These are phyloP conservation scores for Mortierella sp. DNA, from an alignment of 371 early-diverging fungal species.

Conservation along the genomic window DNA sequence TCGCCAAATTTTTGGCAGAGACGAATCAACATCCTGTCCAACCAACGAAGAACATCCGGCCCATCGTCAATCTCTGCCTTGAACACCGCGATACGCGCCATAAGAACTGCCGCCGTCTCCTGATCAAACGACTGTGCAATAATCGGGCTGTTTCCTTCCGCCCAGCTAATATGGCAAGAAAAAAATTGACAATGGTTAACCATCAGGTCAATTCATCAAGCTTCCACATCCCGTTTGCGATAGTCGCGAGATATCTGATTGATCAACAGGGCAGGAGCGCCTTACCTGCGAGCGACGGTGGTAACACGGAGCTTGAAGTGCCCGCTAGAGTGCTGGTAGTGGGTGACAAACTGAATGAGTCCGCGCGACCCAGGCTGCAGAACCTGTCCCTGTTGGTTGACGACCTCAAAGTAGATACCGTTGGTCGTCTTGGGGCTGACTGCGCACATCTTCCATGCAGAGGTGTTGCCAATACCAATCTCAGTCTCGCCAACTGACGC, in stretches of 20 bases:
- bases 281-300: constrained; percentile 87
- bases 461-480: constrained; percentile 97
- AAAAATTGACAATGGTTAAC: not conserved
- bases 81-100: constrained; percentile 98
- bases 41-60: constrained; percentile 98
- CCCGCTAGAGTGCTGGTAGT: constrained; percentile 96
- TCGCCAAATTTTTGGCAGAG: constrained; percentile 98
- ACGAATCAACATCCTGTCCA: constrained; percentile 99
- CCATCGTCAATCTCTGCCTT: constrained; percentile 99
- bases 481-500: constrained; percentile 96
- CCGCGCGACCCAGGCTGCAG: constrained; percentile 92
- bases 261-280: not conserved
- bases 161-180: constrained; percentile 68
- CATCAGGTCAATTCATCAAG: not conserved
- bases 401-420: constrained; percentile 97
- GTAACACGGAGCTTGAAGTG: constrained; percentile 95
- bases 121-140: constrained; percentile 98
- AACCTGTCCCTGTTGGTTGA: constrained; percentile 83
- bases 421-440: constrained; percentile 89
- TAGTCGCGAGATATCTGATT: not conserved
- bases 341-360: constrained; percentile 94
- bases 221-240: not conserved
- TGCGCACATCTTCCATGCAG: constrained; percentile 95
- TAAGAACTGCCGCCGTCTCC: constrained; percentile 98
- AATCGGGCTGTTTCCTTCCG: constrained; percentile 90